phyloP scores from a whole-genome alignment of 2,329 filamentous ascomycete genomes.

The Penicillium oxalicum region DNA sequence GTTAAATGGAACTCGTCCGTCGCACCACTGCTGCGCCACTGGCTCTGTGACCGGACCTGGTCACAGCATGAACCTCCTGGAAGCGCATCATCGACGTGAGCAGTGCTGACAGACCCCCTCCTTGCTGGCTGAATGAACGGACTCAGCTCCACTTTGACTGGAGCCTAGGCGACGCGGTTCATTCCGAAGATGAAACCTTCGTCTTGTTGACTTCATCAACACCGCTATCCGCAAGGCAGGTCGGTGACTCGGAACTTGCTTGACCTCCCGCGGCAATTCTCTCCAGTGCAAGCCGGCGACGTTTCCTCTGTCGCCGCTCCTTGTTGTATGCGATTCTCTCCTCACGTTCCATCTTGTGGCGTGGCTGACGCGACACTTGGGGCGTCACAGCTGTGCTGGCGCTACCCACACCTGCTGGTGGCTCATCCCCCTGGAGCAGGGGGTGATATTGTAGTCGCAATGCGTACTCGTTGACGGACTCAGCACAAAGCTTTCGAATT shows the following conservation, averaged over 20 bases:
- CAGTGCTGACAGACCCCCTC: too few relatives aligned
- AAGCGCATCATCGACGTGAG: too few relatives aligned
- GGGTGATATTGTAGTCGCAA: slow-evolving; percentile 27
- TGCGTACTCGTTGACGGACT: slow-evolving; percentile 28
- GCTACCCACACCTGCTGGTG: neutral
- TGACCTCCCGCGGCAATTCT: neutral
- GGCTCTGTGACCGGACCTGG: too few relatives aligned
- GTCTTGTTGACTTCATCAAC: neutral
- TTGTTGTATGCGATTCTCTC: slow-evolving; percentile 4
- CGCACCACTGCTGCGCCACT: too few relatives aligned
- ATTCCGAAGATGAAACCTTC: too few relatives aligned
- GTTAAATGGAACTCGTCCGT: too few relatives aligned
- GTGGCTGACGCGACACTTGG: neutral
- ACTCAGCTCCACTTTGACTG: too few relatives aligned
- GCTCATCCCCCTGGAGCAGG: slow-evolving; percentile 13
- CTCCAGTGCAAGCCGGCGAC: neutral
- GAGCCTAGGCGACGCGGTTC: too few relatives aligned
- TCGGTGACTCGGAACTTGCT: neutral
- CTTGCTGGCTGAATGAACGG: too few relatives aligned
- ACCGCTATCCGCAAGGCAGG: too few relatives aligned
- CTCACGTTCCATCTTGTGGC: neutral
- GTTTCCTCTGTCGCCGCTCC: slow-evolving; percentile 3
- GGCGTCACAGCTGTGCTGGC: neutral
- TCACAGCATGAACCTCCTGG: too few relatives aligned
- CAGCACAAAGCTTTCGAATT: slow-evolving; percentile 26